Evolutionary conservation across 768 basidiomycete species (phyloP).

Genomic region (Lenzites betulinus): DNA sequence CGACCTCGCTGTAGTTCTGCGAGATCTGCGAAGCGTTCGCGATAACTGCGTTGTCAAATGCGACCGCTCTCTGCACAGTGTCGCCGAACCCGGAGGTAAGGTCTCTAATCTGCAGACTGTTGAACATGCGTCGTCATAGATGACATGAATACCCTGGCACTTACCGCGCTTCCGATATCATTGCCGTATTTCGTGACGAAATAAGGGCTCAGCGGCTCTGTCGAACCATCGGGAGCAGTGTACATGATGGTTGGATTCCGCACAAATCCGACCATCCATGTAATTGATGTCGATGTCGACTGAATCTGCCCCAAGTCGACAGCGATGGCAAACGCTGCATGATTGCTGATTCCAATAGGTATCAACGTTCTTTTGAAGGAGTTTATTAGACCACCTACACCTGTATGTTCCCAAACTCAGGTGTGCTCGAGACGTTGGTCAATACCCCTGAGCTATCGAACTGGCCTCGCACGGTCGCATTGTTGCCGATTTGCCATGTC

Average conservation of each 20-base stretch:
- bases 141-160: not conserved
- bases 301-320: conserved; percentile 29
- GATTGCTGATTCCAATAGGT: not conserved
- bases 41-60: conserved; percentile 28
- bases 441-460: conserved; percentile 23
- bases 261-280: conserved; percentile 32
- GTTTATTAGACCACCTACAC: conserved; percentile 1
- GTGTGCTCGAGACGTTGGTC: conserved; percentile 2
- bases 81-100: conserved; percentile 23
- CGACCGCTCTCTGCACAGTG: conserved; percentile 16
- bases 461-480: conserved; percentile 12
- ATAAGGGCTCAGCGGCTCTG: conserved; percentile 22
- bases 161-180: not conserved
- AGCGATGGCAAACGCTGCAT: conserved; percentile 19
- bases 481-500: not conserved
- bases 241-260: conserved; percentile 31
- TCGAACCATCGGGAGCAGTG: conserved; percentile 10
- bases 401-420: conserved; percentile 17
- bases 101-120: conserved; percentile 21
- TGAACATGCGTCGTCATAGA: not conserved
- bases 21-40: conserved; percentile 25
- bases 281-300: conserved; percentile 20
- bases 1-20: conserved; percentile 25
- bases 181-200: conserved; percentile 11
- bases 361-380: too few relatives aligned